These are phyloP conservation scores for Colletotrichum cuscutae DNA, from an alignment of 2,329 filamentous ascomycete species.

Conservation along the genomic window DNA sequence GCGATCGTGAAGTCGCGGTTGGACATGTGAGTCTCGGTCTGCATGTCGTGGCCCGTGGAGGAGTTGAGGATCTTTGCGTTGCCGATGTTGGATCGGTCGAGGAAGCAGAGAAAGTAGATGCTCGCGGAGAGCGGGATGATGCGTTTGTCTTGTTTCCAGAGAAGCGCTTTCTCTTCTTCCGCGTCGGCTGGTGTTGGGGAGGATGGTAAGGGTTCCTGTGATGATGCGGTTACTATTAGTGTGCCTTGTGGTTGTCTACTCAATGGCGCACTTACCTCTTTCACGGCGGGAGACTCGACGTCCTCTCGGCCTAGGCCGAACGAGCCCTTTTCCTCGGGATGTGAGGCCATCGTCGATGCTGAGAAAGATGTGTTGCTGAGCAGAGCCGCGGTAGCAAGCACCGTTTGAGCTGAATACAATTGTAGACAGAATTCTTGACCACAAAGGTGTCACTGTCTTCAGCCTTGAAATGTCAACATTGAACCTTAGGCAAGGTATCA, in stretches of 20 bases:
- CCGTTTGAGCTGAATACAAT: not conserved
- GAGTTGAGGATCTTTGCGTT: constrained; percentile 75
- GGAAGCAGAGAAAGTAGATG: constrained; percentile 75
- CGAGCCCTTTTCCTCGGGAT: not conserved
- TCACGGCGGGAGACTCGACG: constrained; percentile 12
- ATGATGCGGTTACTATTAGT: not conserved
- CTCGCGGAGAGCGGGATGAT: constrained; percentile 71
- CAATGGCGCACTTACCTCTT: not conserved
- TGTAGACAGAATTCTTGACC: not conserved
- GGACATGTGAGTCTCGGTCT: constrained; percentile 70
- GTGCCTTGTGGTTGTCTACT: rapidly evolving
- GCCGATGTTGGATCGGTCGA: constrained; percentile 76
- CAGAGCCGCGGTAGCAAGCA: not conserved
- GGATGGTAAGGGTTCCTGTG: not conserved
- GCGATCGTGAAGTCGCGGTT: constrained; percentile 68
- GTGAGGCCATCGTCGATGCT: not conserved
- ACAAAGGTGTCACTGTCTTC: not conserved
- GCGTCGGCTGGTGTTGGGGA: not conserved
- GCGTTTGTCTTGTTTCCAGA: constrained; percentile 69
- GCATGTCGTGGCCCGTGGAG: constrained; percentile 68
- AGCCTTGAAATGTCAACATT: not conserved
- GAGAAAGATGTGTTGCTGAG: not conserved
- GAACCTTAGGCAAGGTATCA: not conserved
- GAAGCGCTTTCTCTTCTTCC: constrained; percentile 49
- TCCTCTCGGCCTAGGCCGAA: not conserved